Base-by-base conservation (phyloP, 1,284 basidiomycete species). In the Pseudozyma sp. region DNA sequence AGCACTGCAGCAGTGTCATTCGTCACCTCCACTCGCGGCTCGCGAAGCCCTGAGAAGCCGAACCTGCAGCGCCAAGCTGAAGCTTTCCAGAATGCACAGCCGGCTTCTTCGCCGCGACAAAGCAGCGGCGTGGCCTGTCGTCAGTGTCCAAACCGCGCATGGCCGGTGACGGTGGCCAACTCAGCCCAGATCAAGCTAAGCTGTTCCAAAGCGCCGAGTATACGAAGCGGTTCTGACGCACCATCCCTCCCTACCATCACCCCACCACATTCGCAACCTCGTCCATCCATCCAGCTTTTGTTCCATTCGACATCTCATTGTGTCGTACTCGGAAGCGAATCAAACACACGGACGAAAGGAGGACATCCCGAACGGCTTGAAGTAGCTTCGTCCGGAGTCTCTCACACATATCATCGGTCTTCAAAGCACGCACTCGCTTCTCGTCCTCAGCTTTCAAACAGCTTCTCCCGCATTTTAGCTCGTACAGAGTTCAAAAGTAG, bases 11-110 rank as follows among this genome's bases (percentile, higher is more conserved):
- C 35, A 50, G 35, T 8, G 13, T 33, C 42, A 34, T 24, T 30
- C 42, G 24, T 55, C 56, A 43, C 55, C 63, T 58, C 63, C 55
- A 65, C 63, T 50, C 24, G 24, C 24, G 24, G 24, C 24, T 24
- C 4, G 24, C 24, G 24, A 24, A 24, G 24, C 42, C 11, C 13
- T 9, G 39, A n/a, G 19, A 46, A 62, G 53, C 57, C 53, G 49
- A 48, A 31, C 64, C 64, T 60, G 64, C 64, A 67, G 64, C 55
- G 57, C 57, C 57, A 56, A 60, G 64, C 47, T 14, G 44, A 42
- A 14, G 44, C 44, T 13, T n/a, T 24, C 17, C 30, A 34, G 31
- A 10, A n/a, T 43, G 51, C 19, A 47, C 40, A 49, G 39, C 44
- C 34, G 17, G 37, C n/a, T 48, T 11, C 35, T 34, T 30, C 48